A percentile compares a stretch with the other conserved stretches of the same genome.
Evolutionary conservation across 805 yeast genomes (phyloP).

Genomic region (Torulaspora quercuum): DNA sequence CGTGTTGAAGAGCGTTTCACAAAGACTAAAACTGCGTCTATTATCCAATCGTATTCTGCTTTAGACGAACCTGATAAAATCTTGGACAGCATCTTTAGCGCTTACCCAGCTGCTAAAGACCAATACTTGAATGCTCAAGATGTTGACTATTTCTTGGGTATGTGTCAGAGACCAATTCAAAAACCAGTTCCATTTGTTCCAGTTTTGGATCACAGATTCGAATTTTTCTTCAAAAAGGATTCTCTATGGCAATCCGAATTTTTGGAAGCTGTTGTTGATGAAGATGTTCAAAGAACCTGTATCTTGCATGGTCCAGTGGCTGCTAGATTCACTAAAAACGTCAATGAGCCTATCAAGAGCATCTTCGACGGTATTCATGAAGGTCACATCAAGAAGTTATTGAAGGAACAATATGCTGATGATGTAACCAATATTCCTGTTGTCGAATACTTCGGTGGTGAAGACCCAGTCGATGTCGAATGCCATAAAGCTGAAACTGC

Average conservation of each 20-base stretch:
- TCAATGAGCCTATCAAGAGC: slow-evolving; percentile 88
- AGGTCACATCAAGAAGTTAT: slow-evolving; percentile 73
- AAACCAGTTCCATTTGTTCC: slow-evolving; percentile 99
- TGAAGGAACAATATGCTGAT: slow-evolving; percentile 66
- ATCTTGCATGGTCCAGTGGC: slow-evolving; percentile 98
- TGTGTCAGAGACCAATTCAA: slow-evolving; percentile 78
- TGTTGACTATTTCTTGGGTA: slow-evolving; percentile 82
- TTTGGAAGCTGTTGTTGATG: slow-evolving; percentile 90
- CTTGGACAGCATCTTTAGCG: slow-evolving; percentile 55
- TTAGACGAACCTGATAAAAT: slow-evolving; percentile 64
- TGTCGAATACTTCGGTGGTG: slow-evolving; percentile 85
- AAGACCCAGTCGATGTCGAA: slow-evolving; percentile 42
- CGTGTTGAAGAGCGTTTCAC: slow-evolving; percentile 97
- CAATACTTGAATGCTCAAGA: slow-evolving; percentile 95
- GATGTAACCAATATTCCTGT: slow-evolving; percentile 74
- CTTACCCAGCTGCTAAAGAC: slow-evolving; percentile 68
- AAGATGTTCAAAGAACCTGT: slow-evolving; percentile 98
- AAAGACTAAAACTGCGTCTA: slow-evolving; percentile 51
- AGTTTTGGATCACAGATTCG: slow-evolving; percentile 87
- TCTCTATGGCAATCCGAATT: slow-evolving; percentile 99
- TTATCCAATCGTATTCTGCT: slow-evolving; percentile 69
- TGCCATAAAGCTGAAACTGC: slow-evolving; percentile 22
- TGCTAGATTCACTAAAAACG: slow-evolving; percentile 81
- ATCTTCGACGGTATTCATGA: slow-evolving; percentile 86
- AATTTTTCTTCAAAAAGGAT: slow-evolving; percentile 96